phyloP scores from a whole-genome alignment of 176 grass and related monocot species.

The Zoysia pacifica region DNA sequence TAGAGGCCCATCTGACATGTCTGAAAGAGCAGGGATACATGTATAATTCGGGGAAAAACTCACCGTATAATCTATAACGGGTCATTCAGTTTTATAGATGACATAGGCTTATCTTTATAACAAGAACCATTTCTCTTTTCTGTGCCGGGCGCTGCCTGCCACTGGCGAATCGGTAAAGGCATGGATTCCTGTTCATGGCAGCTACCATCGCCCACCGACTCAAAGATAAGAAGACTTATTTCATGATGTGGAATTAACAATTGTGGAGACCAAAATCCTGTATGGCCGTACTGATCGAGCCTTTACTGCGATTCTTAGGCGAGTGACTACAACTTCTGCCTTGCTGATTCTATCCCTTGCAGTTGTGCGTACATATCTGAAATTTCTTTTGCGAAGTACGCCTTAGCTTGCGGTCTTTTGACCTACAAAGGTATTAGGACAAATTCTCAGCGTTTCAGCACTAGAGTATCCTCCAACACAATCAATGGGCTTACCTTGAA shows the following conservation, averaged over 20 bases:
- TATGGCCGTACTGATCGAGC: constrained; percentile 6
- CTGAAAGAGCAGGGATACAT: neutral
- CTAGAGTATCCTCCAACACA: constrained; percentile 5
- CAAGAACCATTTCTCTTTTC: neutral
- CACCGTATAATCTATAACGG: neutral
- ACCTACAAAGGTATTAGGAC: constrained; percentile 48
- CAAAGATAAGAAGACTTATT: constrained; percentile 12
- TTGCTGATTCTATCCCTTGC: constrained; percentile 36
- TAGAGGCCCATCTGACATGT: too few relatives aligned
- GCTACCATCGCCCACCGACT: neutral
- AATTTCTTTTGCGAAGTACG: constrained; percentile 86
- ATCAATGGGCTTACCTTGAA: constrained; percentile 65
- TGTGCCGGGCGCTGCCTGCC: neutral
- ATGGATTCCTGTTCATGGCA: neutral
- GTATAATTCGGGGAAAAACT: neutral
- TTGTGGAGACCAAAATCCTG: neutral
- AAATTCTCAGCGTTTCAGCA: neutral
- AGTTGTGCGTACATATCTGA: constrained; percentile 76
- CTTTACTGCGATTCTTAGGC: constrained; percentile 28
- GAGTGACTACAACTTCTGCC: constrained; percentile 31
- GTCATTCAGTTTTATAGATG: neutral
- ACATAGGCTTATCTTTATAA: neutral
- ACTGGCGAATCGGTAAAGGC: neutral
- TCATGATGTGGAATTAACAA: neutral
- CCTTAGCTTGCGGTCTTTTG: constrained; percentile 88